phyloP scores from a whole-genome alignment of 495 filamentous ascomycete species.

The Hypoxylon subgilvum region DNA sequence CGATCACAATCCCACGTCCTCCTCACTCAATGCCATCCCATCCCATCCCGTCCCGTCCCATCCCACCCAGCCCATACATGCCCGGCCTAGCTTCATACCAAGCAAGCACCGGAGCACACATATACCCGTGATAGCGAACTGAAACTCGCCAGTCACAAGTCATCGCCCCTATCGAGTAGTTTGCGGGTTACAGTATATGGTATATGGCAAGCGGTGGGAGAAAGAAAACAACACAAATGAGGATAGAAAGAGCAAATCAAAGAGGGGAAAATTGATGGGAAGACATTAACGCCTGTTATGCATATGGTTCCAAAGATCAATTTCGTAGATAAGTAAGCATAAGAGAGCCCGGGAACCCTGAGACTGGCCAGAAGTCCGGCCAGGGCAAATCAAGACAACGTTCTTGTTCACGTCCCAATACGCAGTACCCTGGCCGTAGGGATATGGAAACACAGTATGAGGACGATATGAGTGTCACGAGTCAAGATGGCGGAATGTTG shows the following conservation, averaged over 20 bases:
- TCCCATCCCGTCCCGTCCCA: too few species aligned
- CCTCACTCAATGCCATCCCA: too few species aligned
- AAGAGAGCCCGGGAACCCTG: constrained; percentile 16
- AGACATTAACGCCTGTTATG: constrained; percentile 2
- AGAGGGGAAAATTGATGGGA: too few species aligned
- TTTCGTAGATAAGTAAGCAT: neutral
- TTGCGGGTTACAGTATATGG: neutral
- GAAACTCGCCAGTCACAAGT: too few species aligned
- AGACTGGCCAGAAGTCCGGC: constrained; percentile 1
- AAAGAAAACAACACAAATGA: neutral
- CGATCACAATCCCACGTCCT: too few species aligned
- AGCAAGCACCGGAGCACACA: neutral
- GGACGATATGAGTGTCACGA: too few species aligned
- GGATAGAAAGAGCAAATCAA: too few species aligned
- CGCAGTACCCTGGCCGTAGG: neutral
- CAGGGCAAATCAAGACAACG: neutral
- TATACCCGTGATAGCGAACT: too few species aligned
- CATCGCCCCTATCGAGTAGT: neutral
- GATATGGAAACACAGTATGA: too few species aligned
- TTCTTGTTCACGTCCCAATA: constrained; percentile 5
- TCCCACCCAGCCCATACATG: too few species aligned
- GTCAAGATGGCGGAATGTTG: too few species aligned
- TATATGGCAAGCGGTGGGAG: neutral
- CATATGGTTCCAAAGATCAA: constrained; percentile 2
- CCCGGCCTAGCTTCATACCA: constrained; percentile 7